Evolutionary conservation across 495 filamentous ascomycete genomes (phyloP), one percentile per base, ranked within the genome.

Genomic region (Aspergillus steynii): DNA sequence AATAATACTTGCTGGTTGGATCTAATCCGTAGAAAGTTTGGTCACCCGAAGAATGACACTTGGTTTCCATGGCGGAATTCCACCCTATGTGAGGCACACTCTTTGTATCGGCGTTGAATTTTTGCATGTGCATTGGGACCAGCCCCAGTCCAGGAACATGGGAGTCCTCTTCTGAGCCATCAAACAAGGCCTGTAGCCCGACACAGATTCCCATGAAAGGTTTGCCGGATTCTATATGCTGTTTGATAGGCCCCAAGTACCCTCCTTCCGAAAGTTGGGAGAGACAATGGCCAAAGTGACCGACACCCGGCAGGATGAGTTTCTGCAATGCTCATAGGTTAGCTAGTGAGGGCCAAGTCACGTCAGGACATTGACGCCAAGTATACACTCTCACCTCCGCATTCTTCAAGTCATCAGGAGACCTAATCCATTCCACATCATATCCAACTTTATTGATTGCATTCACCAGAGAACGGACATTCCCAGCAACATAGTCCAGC

Each of bases 151-250:
- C 95, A 2, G 85, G 74, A 20, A 89, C 84, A 20, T 81, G 71
- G 15, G 86, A 76, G 58, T 90, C 85, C 70, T 99, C 95, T 37
- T 86, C 83, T 2, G 94, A 97, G 9, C 89, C 86, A 58, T 89
- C 82, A 65, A 97, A 98, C 4, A 99, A 77, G 1, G 90, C 93
- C 70, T 99, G 95, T 6, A 97, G 73, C 0, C 95, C 95, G 58
- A 99, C 95, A 69, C 95, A 99, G 56, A 99, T 97, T 4, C 91
- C 95, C 90, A 99, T 93, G 71, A 99, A 99, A 3, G 92, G 93
- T 71, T 97, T 97, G 7, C 92, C 93, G 10, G 89, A 83, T 45
- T 86, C 81, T 65, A 98, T 91, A 75, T 96, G 91, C 58, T 84
- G 77, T 64, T 81, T 85, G 45, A 98, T 86, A 4, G 93, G 90